Evolutionary conservation across 2,329 filamentous ascomycete genomes (phyloP).

Genomic region (Diaporthe citrichinensis): DNA sequence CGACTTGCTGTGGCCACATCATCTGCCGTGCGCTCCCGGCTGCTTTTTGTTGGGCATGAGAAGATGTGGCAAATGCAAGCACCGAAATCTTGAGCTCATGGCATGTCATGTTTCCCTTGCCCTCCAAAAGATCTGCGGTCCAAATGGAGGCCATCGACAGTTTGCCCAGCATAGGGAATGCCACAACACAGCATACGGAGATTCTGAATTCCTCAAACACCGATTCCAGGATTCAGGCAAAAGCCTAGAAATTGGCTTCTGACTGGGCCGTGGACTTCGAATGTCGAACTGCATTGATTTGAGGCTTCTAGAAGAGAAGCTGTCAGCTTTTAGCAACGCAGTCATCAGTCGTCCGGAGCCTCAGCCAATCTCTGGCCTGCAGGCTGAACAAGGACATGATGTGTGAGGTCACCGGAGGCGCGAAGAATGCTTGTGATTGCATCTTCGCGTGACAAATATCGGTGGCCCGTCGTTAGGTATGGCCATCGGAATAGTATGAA

Average conservation of each 20-base stretch:
- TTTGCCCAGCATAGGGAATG: not conserved
- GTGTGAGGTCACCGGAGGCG: conserved; percentile 2
- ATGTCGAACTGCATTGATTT: not conserved
- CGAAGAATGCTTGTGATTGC: not conserved
- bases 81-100: not conserved
- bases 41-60: conserved; percentile 22
- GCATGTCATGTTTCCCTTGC: not conserved
- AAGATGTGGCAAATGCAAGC: not conserved
- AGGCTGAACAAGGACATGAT: not conserved
- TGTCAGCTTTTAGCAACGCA: not conserved
- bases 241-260: not conserved
- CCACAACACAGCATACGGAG: not conserved
- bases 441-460: not conserved
- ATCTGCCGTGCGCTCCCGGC: conserved; percentile 2
- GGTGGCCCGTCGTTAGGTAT: not conserved
- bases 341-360: not conserved
- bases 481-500: not conserved
- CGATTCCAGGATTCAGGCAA: not conserved
- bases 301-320: not conserved
- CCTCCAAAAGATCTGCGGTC: not conserved
- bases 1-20: conserved; percentile 4
- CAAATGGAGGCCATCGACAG: not conserved
- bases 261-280: too few species aligned
- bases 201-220: not conserved
- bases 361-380: not conserved